Evolutionary conservation across 495 filamentous ascomycete species (phyloP).

Genomic region (Aspergillus mulundensis): DNA sequence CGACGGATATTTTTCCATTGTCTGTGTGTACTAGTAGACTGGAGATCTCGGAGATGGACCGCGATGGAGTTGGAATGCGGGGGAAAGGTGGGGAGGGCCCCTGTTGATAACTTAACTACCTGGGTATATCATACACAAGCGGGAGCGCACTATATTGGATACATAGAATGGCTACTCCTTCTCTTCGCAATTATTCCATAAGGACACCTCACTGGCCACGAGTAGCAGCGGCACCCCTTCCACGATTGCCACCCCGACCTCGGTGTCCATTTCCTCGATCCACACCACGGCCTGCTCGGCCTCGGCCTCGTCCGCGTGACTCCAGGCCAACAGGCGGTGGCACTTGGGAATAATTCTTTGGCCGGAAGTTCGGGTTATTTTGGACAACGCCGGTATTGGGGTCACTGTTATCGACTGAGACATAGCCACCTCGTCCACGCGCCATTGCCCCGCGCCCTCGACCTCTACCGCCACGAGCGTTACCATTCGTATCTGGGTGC

Average conservation of each 20-base stretch:
- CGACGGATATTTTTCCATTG: constrained; percentile 15
- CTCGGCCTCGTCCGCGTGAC: constrained; percentile 7
- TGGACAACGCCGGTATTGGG: constrained; percentile 46
- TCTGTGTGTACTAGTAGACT: not conserved
- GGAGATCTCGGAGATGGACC: not conserved
- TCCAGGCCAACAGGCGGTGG: constrained; percentile 62
- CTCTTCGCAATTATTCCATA: too few species aligned
- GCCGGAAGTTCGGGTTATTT: constrained; percentile 52
- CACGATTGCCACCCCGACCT: constrained; percentile 16
- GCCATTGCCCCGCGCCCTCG: constrained; percentile 26
- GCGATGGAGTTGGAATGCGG: not conserved
- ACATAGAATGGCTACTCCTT: not conserved
- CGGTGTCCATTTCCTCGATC: constrained; percentile 30
- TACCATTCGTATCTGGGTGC: constrained; percentile 23
- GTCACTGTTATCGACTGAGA: constrained; percentile 45
- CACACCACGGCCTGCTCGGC: constrained; percentile 38
- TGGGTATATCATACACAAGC: not conserved
- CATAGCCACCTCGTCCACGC: constrained; percentile 47
- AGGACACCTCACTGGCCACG: not conserved
- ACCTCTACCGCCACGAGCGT: constrained; percentile 24
- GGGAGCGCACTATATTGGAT: not conserved
- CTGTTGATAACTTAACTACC: not conserved
- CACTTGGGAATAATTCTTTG: constrained; percentile 64
- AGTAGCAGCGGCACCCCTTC: constrained; percentile 14
- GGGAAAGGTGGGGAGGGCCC: not conserved